Evolutionary conservation across 176 grass and related monocot species (phyloP), one percentile per base, ranked within the genome.

Genomic region (Oryza longistaminata): DNA sequence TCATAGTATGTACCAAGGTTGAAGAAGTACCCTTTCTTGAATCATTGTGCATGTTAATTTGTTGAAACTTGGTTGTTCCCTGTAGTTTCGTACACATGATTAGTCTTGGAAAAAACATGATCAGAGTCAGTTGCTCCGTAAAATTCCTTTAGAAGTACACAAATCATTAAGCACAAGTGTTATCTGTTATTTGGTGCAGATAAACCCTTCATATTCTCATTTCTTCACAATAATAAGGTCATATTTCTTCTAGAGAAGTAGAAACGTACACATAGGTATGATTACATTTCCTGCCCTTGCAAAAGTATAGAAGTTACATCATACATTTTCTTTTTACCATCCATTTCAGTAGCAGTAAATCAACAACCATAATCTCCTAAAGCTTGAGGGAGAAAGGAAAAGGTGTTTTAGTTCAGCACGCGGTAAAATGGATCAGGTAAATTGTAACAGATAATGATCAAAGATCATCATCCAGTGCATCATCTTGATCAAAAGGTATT

Each of bases 401-500:
- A 81, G 64, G 70, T 61, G 66, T 75, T 76, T 74, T 3, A 84
- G 45, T 66, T 62, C 81, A 11, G 4, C 80, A 69, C 43, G 62
- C 1, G 75, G 72, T 81, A 77, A 74, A 74, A 71, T 40, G 10
- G 42, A 50, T 81, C 73, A 66, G 86, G 81, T 72, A 81, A 91
- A 84, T 43, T 25, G 22, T 5, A 75, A 22, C 24, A 80, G 11
- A 80, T 80, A 73, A 84, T 6, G 45, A 66, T 64, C 26, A 67
- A 48, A 24, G 68, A 45, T 0, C 62, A 76, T 58, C 83, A 62
- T 71, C 73, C 78, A 70, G 40, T 49, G 68, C 70, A 83, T 79
- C 44, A 85, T 65, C 34, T 46, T 64, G 76, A 74, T 45, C 2
- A 81, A 87, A 90, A 88, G 71, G 81, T 88, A 44, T 90, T 88